Percentiles rank a stretch among this genome's conserved stretches.
Conservation (phyloP, 768 basidiomycete species). For the Leccinum incarnatum region DNA sequence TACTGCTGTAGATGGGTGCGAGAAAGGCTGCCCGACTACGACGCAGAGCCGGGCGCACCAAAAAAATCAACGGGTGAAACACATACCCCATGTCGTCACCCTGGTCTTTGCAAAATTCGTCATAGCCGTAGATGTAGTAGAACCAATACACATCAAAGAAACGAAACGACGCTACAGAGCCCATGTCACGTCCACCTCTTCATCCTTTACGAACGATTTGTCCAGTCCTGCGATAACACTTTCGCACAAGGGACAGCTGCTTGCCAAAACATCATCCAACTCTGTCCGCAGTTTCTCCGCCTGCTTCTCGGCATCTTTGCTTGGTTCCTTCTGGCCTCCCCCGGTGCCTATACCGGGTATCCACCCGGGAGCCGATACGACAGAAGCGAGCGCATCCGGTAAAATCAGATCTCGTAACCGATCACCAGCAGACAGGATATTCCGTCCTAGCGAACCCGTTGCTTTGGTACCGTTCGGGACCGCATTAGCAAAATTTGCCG, state of each 20-base stretch:
- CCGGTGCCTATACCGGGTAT: slow-evolving; percentile 62
- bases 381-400: slow-evolving; percentile 86
- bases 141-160: slow-evolving; percentile 1
- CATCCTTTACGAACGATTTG: slow-evolving; percentile 78
- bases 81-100: neutral
- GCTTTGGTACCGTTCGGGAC: slow-evolving; percentile 63
- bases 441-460: slow-evolving; percentile 69
- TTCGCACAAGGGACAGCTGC: slow-evolving; percentile 92
- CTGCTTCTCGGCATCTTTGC: slow-evolving; percentile 54
- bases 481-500: slow-evolving; percentile 65
- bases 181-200: slow-evolving; percentile 79
- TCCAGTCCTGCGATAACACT: slow-evolving; percentile 83
- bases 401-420: slow-evolving; percentile 87
- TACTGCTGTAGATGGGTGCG: slow-evolving; percentile 65
- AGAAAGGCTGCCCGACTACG: slow-evolving; percentile 71
- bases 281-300: slow-evolving; percentile 75
- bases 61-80: slow-evolving; percentile 75
- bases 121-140: slow-evolving; percentile 12
- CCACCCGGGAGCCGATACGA: slow-evolving; percentile 78
- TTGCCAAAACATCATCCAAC: slow-evolving; percentile 85
- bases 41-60: slow-evolving; percentile 70
- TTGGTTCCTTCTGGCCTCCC: slow-evolving; percentile 43
- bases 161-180: slow-evolving; percentile 42
- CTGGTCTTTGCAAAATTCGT: neutral
- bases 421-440: slow-evolving; percentile 86